Conservation (phyloP, 2,329 filamentous ascomycete species). For the Fusarium bulbicola region DNA sequence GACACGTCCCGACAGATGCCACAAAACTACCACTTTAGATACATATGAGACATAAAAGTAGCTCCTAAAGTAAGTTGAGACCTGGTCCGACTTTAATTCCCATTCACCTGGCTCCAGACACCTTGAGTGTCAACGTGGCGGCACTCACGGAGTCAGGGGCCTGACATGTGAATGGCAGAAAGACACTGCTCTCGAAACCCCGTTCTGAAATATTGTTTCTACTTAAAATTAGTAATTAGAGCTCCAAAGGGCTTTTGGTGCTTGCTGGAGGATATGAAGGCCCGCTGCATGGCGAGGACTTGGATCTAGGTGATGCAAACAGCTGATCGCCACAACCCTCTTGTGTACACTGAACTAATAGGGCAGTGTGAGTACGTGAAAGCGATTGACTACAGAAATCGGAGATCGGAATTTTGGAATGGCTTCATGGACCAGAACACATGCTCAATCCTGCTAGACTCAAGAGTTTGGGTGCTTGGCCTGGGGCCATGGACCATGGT, state of each 20-base stretch:
- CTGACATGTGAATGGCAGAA: too few relatives aligned
- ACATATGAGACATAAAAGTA: not conserved
- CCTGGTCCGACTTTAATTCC: fast-evolving
- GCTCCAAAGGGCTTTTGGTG: not conserved
- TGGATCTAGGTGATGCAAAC: not conserved
- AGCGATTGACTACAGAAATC: too few relatives aligned
- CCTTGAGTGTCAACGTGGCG: not conserved
- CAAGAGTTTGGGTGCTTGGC: not conserved
- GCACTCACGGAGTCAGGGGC: not conserved
- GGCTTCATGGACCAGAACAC: too few relatives aligned
- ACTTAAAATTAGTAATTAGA: too few relatives aligned
- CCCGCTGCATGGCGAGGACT: not conserved
- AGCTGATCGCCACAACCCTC: not conserved
- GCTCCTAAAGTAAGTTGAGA: not conserved
- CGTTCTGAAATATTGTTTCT: too few relatives aligned
- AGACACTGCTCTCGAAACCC: not conserved
- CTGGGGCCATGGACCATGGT: too few relatives aligned
- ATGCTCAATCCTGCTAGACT: too few relatives aligned
- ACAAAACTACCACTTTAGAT: not conserved
- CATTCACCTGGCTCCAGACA: fast-evolving
- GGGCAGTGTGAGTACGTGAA: too few relatives aligned
- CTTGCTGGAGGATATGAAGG: not conserved
- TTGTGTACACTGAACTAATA: too few relatives aligned
- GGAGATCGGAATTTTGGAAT: too few relatives aligned
- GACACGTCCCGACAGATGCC: not conserved